Conservation (phyloP, 371 early-diverging fungal genomes). For the Mucor racemosus region DNA sequence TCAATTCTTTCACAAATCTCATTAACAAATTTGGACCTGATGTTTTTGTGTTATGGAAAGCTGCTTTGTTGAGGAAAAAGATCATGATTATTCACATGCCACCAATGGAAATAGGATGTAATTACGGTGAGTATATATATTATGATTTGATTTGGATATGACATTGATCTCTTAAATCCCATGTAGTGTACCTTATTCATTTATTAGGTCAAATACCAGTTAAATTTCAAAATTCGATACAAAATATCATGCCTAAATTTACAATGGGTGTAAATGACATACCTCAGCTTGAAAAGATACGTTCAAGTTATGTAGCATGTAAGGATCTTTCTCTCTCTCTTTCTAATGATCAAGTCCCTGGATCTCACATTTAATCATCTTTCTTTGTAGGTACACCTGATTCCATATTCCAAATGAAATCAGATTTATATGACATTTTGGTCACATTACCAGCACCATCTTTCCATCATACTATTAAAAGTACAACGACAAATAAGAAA, state of each 20-base stretch:
- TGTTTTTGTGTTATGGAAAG: conserved; percentile 64
- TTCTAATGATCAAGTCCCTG: too few species aligned
- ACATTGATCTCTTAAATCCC: background rate
- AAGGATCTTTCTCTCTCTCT: conserved; percentile 14
- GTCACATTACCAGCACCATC: conserved; percentile 46
- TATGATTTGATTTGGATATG: background rate
- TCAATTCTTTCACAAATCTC: conserved; percentile 30
- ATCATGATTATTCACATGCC: conserved; percentile 57
- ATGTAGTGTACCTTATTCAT: conserved; percentile 48
- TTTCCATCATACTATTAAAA: conserved; percentile 8
- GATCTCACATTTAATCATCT: background rate
- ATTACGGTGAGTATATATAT: conserved; percentile 45
- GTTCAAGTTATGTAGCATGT: conserved; percentile 62
- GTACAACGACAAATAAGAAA: background rate
- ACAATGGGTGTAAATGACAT: conserved; percentile 64
- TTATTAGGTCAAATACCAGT: conserved; percentile 38
- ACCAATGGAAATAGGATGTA: conserved; percentile 54
- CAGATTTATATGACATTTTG: conserved; percentile 58
- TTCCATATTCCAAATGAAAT: conserved; percentile 57
- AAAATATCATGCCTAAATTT: conserved; percentile 44
- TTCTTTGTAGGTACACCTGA: conserved; percentile 59
- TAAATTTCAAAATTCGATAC: conserved; percentile 15
- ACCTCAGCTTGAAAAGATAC: conserved; percentile 36
- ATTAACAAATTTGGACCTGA: conserved; percentile 55
- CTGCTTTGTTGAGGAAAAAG: conserved; percentile 56